Base-by-base conservation (phyloP, 345 rosid genomes). In the Eucalyptus cloeziana region DNA sequence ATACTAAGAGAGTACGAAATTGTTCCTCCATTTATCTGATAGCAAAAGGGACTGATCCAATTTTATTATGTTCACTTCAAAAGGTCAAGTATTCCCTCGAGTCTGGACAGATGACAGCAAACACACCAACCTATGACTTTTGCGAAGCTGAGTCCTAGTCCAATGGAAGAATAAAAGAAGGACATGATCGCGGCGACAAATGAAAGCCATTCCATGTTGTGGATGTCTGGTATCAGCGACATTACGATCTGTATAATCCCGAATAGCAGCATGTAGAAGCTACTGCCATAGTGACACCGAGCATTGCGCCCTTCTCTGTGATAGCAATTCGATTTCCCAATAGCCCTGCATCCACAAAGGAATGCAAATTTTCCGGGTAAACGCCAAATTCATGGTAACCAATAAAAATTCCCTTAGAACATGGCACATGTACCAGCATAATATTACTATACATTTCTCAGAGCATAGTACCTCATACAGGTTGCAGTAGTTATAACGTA, bases 401-500 rank as follows among this genome's bases (percentile, higher is more conserved):
- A 62, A 87, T 7, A 33, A 64, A 40, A 30, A 22, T 47, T 9
- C 30, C 44, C 22, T 24, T 30, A 45, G 45, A 22, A 49, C 83
- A 17, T 54, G 67, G 44, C 37, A 45, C n/a, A 33, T 24, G 15
- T 17, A 31, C 37, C 10, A 31, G 49, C 7, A 27, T 45, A 54
- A 40, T 67, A 67, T 47, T n/a, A 16, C 43, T 49, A 12, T 49
- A 43, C 31, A 17, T 24, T 15, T 85, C 30, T 25, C 40, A n/a
- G 87, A 56, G 17, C 10, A 87, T 1, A 40, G 44, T 86, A 95
- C 95, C 96, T 94, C 92, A 93, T 87, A 90, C 95, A 92, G 88
- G 87, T 92, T 86, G 92, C 92, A 88, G 95, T 60, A 19, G 95
- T 94, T 85, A 94, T 87, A 11, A 92, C 91, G 88, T 94, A 95